Base-by-base conservation (phyloP, 2,329 filamentous ascomycete genomes). In the Davidsoniella neocaledoniae region DNA sequence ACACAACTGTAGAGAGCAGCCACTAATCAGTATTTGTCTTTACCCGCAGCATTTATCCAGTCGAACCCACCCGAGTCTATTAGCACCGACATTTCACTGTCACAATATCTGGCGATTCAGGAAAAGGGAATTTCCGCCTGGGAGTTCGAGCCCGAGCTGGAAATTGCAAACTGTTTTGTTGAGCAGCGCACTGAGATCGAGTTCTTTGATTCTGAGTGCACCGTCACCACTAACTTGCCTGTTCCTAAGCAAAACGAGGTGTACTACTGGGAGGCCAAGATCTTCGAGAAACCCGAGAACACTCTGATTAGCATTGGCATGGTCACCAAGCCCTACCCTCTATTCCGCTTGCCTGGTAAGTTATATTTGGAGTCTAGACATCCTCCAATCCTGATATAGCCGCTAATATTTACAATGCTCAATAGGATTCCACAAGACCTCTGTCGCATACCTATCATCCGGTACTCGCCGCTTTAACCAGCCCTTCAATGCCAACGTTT, bases 111-210 rank as follows among this genome's bases (percentile, higher is more conserved):
- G 53, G 91, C 91, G 40, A 98, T 98, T 57, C 91, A 98, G 68
- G 91, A 98, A 69, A 98, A 98, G 65, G 91, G 91, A 46, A 90
- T 98, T n/a, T 94, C 91, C 4, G 91, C 91, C 5, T 98, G 91
- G 91, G 91, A 98, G 64, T 98, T 98, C 60, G 91, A 96, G 64
- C 91, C 91, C n/a, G 91, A 98, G 64, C 69, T 96, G 36, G 91
- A 98, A 66, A 95, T 96, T 57, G 91, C 91, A 57, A 96, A 96
- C 66, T 98, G 91, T 65, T 98, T 98, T 62, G 91, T 98, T 55
- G 90, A 98, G 66, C 90, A 71, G 39, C 79, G 91, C 56, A 98
- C 91, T 9, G 91, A 98, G 64, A 94, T 98, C 55, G 91, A 98
- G 63, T 98, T 98, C 68, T 98, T 94, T 61, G 91, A 98, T 65